A percentile compares a stretch with the other conserved stretches of the same genome.
Evolutionary conservation across 768 basidiomycete genomes (phyloP).

Genomic region (Lactarius quietus): DNA sequence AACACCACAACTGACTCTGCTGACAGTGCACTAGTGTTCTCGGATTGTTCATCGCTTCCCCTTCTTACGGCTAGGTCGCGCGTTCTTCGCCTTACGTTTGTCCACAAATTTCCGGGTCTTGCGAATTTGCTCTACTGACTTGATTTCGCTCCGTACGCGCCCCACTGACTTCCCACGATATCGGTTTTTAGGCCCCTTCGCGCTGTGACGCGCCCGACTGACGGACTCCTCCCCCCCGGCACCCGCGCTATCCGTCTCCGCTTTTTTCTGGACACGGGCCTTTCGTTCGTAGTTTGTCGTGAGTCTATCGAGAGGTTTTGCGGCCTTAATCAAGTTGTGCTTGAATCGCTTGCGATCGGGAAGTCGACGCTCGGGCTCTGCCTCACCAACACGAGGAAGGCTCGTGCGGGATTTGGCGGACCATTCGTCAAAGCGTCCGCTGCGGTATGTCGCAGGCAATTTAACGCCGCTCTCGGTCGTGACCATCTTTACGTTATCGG

Average conservation of each 20-base stretch:
- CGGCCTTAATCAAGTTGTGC: slow-evolving; percentile 58
- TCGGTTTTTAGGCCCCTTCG: slow-evolving; percentile 38
- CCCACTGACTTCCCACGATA: slow-evolving; percentile 57
- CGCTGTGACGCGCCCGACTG: slow-evolving; percentile 21
- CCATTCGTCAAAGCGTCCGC: slow-evolving; percentile 96
- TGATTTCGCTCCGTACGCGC: slow-evolving; percentile 78
- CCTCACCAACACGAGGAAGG: slow-evolving; percentile 81
- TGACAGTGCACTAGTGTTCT: neutral
- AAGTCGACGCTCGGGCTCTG: slow-evolving; percentile 47
- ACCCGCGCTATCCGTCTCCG: slow-evolving; percentile 31
- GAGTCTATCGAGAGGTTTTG: slow-evolving; percentile 78
- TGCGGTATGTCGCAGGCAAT: slow-evolving; percentile 88
- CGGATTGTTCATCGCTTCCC: slow-evolving; percentile 30
- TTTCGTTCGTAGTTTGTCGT: slow-evolving; percentile 73
- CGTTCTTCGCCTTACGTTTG: slow-evolving; percentile 72
- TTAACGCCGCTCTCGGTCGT: slow-evolving; percentile 88
- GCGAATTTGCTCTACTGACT: slow-evolving; percentile 82
- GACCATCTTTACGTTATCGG: slow-evolving; percentile 93
- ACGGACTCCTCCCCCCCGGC: slow-evolving; percentile 33
- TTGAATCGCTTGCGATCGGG: slow-evolving; percentile 53
- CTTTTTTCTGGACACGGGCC: slow-evolving; percentile 56
- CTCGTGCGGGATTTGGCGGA: slow-evolving; percentile 68
- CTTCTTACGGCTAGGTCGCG: slow-evolving; percentile 57
- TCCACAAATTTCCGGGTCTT: slow-evolving; percentile 65
- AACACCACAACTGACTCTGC: neutral